A percentile compares a stretch with the other conserved stretches of the same genome.
Evolutionary conservation across 2,329 filamentous ascomycete species (phyloP).

Genomic region (Colletotrichum higginsianum): DNA sequence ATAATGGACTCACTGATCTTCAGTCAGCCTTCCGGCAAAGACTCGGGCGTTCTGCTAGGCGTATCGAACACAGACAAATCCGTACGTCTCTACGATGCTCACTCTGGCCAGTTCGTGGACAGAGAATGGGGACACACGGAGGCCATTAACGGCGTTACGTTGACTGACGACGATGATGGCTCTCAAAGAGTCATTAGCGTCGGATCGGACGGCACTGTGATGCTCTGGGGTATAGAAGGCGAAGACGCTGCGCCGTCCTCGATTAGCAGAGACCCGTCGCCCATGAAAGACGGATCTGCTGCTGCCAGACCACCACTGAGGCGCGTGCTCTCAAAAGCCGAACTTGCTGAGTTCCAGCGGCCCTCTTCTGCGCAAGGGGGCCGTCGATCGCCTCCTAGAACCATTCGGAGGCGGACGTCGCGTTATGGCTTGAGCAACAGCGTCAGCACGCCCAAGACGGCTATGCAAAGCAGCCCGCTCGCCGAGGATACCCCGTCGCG

Average conservation of each 20-base stretch:
- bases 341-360: slow-evolving; percentile 84
- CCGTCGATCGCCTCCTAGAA: slow-evolving; percentile 69
- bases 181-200: slow-evolving; percentile 78
- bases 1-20: slow-evolving; percentile 84
- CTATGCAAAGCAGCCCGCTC: slow-evolving; percentile 59
- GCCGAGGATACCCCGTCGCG: slow-evolving; percentile 65
- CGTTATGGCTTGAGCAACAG: slow-evolving; percentile 60
- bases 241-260: slow-evolving; percentile 59
- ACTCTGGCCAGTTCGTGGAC: slow-evolving; percentile 82
- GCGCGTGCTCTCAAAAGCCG: slow-evolving; percentile 87
- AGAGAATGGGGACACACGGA: slow-evolving; percentile 97
- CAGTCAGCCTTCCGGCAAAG: slow-evolving; percentile 68
- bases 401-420: slow-evolving; percentile 69
- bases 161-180: slow-evolving; percentile 74
- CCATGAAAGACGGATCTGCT: slow-evolving; percentile 64
- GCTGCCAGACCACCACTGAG: slow-evolving; percentile 81
- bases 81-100: slow-evolving; percentile 87
- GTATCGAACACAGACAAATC: slow-evolving; percentile 97
- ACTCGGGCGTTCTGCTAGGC: slow-evolving; percentile 81
- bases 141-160: slow-evolving; percentile 86
- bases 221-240: slow-evolving; percentile 79
- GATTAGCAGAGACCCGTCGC: slow-evolving; percentile 67
- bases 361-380: slow-evolving; percentile 62
- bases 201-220: slow-evolving; percentile 85
- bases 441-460: slow-evolving; percentile 54